A percentile compares a stretch with the other conserved stretches of the same genome.
These are phyloP conservation scores for Cryptosporidium felis DNA, from an alignment of 169 alveolate genomes.

Conservation along the genomic window DNA sequence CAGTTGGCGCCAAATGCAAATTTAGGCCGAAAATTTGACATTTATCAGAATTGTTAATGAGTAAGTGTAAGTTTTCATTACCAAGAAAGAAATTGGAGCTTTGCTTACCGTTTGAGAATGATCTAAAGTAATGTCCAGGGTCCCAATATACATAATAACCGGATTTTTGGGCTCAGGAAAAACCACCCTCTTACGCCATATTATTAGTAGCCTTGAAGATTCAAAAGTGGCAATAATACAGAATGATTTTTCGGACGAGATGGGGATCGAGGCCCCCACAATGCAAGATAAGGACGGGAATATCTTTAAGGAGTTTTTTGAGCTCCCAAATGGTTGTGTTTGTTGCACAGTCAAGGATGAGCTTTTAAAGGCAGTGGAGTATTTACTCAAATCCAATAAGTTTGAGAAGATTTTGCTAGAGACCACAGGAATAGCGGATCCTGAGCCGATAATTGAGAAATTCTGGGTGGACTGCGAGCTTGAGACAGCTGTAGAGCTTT, in stretches of 20 bases:
- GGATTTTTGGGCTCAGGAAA: constrained; percentile 88
- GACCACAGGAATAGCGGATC: constrained; percentile 87
- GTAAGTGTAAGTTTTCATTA: too few relatives aligned
- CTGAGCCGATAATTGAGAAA: constrained; percentile 79
- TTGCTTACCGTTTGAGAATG: too few relatives aligned
- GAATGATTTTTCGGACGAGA: constrained; percentile 84
- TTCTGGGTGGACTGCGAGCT: constrained; percentile 85
- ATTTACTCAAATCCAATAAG: constrained; percentile 74
- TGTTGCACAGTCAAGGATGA: constrained; percentile 89
- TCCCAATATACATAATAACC: constrained; percentile 79
- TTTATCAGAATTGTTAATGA: too few relatives aligned
- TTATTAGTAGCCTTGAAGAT: constrained; percentile 11
- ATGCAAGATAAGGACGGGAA: constrained; percentile 85
- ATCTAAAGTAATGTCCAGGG: constrained; percentile 34
- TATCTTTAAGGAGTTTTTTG: constrained; percentile 81
- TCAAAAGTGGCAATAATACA: constrained; percentile 82
- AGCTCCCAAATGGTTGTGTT: constrained; percentile 90
- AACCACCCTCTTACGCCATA: constrained; percentile 80
- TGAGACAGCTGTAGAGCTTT: constrained; percentile 74
- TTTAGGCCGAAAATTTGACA: too few relatives aligned
- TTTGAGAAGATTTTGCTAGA: constrained; percentile 81
- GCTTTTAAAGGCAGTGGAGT: constrained; percentile 79
- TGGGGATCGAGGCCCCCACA: constrained; percentile 90
- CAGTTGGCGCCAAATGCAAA: too few relatives aligned
- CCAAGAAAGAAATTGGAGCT: too few relatives aligned